These are phyloP conservation scores for Candida tibetensis DNA, from an alignment of 805 yeast species.

Conservation along the genomic window DNA sequence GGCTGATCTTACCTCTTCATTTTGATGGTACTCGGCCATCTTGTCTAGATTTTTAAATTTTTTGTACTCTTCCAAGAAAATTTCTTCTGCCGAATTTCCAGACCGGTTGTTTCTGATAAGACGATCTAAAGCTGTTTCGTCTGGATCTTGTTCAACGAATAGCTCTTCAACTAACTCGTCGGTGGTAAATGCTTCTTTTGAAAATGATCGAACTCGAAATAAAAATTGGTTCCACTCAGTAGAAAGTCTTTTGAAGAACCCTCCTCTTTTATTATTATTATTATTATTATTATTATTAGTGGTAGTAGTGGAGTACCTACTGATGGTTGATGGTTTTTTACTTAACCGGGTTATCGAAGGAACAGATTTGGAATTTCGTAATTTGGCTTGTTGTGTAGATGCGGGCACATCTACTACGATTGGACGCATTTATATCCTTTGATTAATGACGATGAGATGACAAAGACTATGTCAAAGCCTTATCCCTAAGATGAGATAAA, in stretches of 20 bases:
- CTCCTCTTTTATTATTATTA: conserved; percentile 14
- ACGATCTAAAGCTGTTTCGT: conserved; percentile 23
- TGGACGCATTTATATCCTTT: not conserved
- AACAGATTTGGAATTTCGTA: conserved; percentile 7
- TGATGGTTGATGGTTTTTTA: conserved; percentile 2
- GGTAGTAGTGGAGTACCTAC: conserved; percentile 1
- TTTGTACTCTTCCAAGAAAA: conserved; percentile 31
- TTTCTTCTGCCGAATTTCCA: conserved; percentile 27
- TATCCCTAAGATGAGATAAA: no score
- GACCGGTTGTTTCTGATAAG: conserved; percentile 16
- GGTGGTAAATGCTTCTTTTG: conserved; percentile 48
- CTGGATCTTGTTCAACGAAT: conserved; percentile 42
- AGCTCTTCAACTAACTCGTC: conserved; percentile 51
- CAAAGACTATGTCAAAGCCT: no score
- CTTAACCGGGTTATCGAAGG: conserved; percentile 4
- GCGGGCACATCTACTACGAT: not conserved
- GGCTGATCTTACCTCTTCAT: conserved; percentile 12
- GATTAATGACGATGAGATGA: no score
- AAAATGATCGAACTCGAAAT: conserved; percentile 36
- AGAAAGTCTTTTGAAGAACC: conserved; percentile 38
- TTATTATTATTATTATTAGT: no score
- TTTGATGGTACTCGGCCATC: conserved; percentile 23
- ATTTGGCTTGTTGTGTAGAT: not conserved
- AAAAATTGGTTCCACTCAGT: conserved; percentile 35
- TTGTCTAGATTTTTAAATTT: conserved; percentile 31